Conservation (phyloP, 2,329 filamentous ascomycete genomes). For the Colletotrichum sansevieriae region DNA sequence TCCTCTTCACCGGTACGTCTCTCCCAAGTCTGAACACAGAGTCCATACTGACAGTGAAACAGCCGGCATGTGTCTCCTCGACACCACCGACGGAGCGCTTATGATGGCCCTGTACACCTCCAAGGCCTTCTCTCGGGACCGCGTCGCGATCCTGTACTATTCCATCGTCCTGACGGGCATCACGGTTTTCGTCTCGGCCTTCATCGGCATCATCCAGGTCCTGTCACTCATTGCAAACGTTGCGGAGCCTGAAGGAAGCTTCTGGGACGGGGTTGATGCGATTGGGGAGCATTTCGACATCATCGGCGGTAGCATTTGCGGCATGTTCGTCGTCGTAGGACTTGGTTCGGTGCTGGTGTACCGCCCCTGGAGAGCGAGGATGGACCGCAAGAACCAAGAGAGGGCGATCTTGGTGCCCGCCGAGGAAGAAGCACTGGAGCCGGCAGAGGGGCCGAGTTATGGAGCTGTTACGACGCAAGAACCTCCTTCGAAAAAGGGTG, state of each 20-base stretch:
- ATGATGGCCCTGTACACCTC: constrained; percentile 96
- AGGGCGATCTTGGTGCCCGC: background rate
- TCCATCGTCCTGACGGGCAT: constrained; percentile 87
- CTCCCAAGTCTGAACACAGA: background rate
- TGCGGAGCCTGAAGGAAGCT: constrained; percentile 78
- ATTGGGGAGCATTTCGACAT: constrained; percentile 87
- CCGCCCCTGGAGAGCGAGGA: constrained; percentile 77
- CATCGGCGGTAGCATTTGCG: constrained; percentile 88
- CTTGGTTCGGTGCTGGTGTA: constrained; percentile 81
- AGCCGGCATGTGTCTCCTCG: constrained; percentile 95
- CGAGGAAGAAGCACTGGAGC: constrained; percentile 32
- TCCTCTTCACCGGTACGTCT: constrained; percentile 82
- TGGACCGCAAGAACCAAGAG: constrained; percentile 50
- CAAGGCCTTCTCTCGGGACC: constrained; percentile 81
- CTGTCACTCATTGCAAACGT: constrained; percentile 84
- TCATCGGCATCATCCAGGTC: constrained; percentile 89
- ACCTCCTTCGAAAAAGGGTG: constrained; percentile 13
- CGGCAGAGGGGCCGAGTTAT: constrained; percentile 61
- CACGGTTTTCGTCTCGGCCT: constrained; percentile 85
- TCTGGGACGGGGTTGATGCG: constrained; percentile 88
- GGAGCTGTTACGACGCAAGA: constrained; percentile 59
- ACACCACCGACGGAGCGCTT: constrained; percentile 91
- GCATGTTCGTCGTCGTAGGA: constrained; percentile 84
- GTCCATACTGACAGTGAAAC: background rate
- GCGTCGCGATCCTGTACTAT: constrained; percentile 93